These are phyloP conservation scores for Ilyonectria sp. DNA, from an alignment of 2,329 filamentous ascomycete species.

Conservation along the genomic window DNA sequence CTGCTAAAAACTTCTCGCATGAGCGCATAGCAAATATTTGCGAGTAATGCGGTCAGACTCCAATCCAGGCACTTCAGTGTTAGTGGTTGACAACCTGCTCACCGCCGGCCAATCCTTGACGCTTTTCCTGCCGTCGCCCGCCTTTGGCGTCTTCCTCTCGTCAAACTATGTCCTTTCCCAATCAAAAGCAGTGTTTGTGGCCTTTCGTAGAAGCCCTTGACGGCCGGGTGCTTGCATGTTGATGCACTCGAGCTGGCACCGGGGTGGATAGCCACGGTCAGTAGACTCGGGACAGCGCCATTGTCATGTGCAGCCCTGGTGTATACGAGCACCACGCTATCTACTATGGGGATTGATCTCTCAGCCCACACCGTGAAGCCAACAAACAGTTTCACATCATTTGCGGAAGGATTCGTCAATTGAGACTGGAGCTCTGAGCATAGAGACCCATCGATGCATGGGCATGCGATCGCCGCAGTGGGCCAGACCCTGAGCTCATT, in stretches of 20 bases:
- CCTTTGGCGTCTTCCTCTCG: conserved; percentile 44
- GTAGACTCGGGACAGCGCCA: conserved; percentile 44
- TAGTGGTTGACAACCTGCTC: conserved; percentile 38
- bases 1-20: neutral
- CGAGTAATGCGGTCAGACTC: conserved; percentile 8
- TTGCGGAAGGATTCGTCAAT: conserved; percentile 22
- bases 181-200: conserved; percentile 63
- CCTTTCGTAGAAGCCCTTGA: conserved; percentile 62
- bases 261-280: conserved; percentile 33
- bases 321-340: conserved; percentile 37
- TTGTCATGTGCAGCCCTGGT: conserved; percentile 25
- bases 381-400: conserved; percentile 23
- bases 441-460: conserved; percentile 33
- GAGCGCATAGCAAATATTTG: neutral
- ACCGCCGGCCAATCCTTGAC: conserved; percentile 38
- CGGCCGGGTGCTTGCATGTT: conserved; percentile 65
- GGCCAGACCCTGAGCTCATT: conserved; percentile 41
- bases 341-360: conserved; percentile 27
- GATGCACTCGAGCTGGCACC: conserved; percentile 52
- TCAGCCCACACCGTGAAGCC: conserved; percentile 30
- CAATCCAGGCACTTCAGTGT: conserved; percentile 39
- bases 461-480: conserved; percentile 34
- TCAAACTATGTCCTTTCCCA: conserved; percentile 52
- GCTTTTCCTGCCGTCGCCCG: conserved; percentile 48
- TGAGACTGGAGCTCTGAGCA: conserved; percentile 33